Conservation (phyloP, 345 rosid species). For the Hibiscus mutabilis region DNA sequence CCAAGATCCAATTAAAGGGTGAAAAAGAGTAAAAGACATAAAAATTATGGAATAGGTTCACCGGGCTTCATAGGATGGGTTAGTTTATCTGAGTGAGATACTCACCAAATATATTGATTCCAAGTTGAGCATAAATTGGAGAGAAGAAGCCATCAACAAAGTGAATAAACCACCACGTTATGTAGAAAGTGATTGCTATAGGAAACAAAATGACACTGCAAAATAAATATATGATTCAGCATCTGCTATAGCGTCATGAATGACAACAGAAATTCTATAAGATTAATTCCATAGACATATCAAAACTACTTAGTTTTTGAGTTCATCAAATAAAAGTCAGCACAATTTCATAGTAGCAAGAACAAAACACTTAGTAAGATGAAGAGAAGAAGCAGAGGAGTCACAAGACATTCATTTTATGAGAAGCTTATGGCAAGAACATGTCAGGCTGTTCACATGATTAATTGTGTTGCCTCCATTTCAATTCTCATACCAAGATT, state of each 20-base stretch:
- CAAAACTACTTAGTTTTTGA: neutral
- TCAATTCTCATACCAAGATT: neutral
- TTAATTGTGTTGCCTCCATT: neutral
- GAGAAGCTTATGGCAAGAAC: neutral
- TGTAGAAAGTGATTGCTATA: slow-evolving; percentile 86
- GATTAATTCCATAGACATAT: neutral
- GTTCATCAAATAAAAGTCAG: neutral
- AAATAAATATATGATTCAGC: slow-evolving; percentile 22
- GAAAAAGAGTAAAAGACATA: neutral
- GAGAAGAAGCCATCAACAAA: slow-evolving; percentile 98
- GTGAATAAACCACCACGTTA: slow-evolving; percentile 99
- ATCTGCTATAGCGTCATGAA: slow-evolving; percentile 7
- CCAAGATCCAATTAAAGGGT: neutral
- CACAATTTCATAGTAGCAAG: neutral
- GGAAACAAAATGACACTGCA: slow-evolving; percentile 96
- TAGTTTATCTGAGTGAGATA: neutral
- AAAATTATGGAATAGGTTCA: neutral
- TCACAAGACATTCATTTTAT: neutral
- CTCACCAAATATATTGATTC: slow-evolving; percentile 90
- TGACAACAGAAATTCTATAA: neutral
- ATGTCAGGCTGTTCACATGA: neutral
- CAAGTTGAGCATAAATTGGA: slow-evolving; percentile 90
- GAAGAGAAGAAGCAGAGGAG: neutral
- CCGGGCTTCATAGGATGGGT: neutral
- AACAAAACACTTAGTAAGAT: neutral